Evolutionary conservation across 768 basidiomycete species (phyloP), one percentile per base, ranked within the genome.

Genomic region (Pulveroboletus sp.): DNA sequence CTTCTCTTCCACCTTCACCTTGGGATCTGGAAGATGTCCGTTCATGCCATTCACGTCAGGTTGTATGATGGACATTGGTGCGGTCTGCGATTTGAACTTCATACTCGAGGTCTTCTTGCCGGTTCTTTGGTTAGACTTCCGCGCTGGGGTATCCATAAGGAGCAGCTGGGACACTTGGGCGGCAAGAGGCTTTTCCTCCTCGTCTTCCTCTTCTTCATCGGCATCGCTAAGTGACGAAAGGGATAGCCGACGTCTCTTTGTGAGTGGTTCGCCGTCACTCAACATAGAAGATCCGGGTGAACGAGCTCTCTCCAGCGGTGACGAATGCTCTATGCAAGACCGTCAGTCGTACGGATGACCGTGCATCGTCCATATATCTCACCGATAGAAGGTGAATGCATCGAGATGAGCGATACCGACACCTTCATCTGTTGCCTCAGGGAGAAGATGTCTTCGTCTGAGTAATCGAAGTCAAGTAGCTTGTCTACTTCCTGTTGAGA

Each of bases 381-480:
- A 81, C 86, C 81, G 56, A 76, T 72, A 19, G 83, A 80, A 20
- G 76, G 75, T 19, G 74, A 71, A 22, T 72, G 66, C 24, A 80
- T 76, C 45, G 78, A 78, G 23, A 77, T 73, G 44, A 72, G 69
- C 13, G 80, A 76, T 17, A 74, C 72, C 0, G 78, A 76, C 30
- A 78, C 64, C 46, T 68, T 70, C 81, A 91, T 85, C 67, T 87
- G 86, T 58, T 81, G 80, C 51, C 85, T 79, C 49, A 90, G 64
- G 16, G 85, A 83, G 23, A 73, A 60, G 37, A 92, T 81, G 54
- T 84, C 82, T 17, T 81, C 81, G 65, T 92, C 83, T 12, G 71
- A 71, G 64, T 90, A 90, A 41, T 77, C 74, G 58, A 93, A 93
- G 68, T 92, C 86, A n/a, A 87, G 73, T 10, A 94, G 73, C 59